These are phyloP conservation scores for Cladophialophora bantiana DNA, from an alignment of 2,329 filamentous ascomycete species.

Conservation along the genomic window DNA sequence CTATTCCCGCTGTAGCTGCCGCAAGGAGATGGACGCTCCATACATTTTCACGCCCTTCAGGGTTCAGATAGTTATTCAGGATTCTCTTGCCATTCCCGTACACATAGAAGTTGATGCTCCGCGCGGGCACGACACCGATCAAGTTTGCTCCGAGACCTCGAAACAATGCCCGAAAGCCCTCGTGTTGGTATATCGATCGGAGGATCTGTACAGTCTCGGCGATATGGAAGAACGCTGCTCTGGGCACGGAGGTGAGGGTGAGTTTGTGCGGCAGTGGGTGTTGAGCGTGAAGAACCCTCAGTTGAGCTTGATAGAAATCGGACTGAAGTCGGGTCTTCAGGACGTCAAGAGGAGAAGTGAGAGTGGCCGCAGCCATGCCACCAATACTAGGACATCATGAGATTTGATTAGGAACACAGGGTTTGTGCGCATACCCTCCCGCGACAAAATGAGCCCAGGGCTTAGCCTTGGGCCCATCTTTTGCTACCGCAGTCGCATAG, in stretches of 20 bases:
- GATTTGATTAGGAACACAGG: constrained; percentile 18
- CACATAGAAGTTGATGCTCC: constrained; percentile 91
- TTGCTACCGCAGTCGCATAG: constrained; percentile 37
- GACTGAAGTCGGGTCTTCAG: constrained; percentile 92
- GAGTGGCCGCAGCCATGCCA: constrained; percentile 87
- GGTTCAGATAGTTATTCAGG: constrained; percentile 75
- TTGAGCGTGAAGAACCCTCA: constrained; percentile 71
- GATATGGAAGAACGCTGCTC: constrained; percentile 75
- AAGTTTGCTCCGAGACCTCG: constrained; percentile 92
- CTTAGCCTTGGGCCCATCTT: constrained; percentile 61
- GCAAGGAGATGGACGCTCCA: constrained; percentile 74
- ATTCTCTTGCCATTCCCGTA: constrained; percentile 91
- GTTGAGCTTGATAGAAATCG: constrained; percentile 89
- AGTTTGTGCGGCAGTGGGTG: constrained; percentile 61
- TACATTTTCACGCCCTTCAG: constrained; percentile 56
- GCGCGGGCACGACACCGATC: constrained; percentile 84
- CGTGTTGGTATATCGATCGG: constrained; percentile 76
- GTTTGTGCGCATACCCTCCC: constrained; percentile 71
- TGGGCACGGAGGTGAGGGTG: constrained; percentile 67
- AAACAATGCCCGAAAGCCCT: constrained; percentile 88
- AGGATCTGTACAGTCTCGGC: constrained; percentile 87
- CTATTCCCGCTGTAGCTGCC: constrained; percentile 78
- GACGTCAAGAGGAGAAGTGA: constrained; percentile 94
- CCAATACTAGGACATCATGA: constrained; percentile 67
- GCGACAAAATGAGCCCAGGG: constrained; percentile 93